Base-by-base conservation (phyloP, 176 grass and related monocot species). In the Melocanna baccifera region DNA sequence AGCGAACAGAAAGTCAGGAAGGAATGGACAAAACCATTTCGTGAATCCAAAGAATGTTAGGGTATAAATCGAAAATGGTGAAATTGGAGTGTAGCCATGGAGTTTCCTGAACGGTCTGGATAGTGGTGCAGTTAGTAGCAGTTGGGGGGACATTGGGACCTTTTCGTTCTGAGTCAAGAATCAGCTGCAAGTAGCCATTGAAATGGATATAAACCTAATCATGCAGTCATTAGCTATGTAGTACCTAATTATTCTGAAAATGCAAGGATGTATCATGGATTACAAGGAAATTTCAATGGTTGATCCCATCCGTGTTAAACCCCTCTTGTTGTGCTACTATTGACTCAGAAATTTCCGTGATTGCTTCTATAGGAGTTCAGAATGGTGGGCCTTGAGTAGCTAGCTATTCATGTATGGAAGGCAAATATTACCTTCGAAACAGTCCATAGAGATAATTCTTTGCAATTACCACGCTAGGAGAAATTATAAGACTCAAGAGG, bases 131-230 rank as follows among this genome's bases (percentile, higher is more conserved):
- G 19, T 43, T 28, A 67, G 40, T 48, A 18, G 4, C 52, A 47
- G 4, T 14, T 36, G 67, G 15, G 13, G n/a, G 12, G 3, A 32
- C 51, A 18, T 68, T 18, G 18, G 32, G 5, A 19, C 26, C 50
- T 28, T 36, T 67, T 16, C 1, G 6, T 63, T 81, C 19, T 25
- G 7, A 42, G 16, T 75, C 76, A 62, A 20, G 32, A 41, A 63
- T 42, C 70, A 43, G 25, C 29, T 34, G 2, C 69, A 69, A n/a
- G 14, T 62, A 77, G 86, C 13, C 18, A 41, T 15, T 83, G 67
- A 83, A 86, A 79, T 61, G 46, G 79, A 83, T 57, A 48, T 52
- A 6, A 78, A 76, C 82, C 87, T 69, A 81, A 75, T 18, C 58
- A 30, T 19, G 18, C 22, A 36, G 26, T 19, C 1, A 43, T 20